These are phyloP conservation scores for Rhizopogon vinicolor DNA, from an alignment of 768 basidiomycete genomes.

Conservation along the genomic window DNA sequence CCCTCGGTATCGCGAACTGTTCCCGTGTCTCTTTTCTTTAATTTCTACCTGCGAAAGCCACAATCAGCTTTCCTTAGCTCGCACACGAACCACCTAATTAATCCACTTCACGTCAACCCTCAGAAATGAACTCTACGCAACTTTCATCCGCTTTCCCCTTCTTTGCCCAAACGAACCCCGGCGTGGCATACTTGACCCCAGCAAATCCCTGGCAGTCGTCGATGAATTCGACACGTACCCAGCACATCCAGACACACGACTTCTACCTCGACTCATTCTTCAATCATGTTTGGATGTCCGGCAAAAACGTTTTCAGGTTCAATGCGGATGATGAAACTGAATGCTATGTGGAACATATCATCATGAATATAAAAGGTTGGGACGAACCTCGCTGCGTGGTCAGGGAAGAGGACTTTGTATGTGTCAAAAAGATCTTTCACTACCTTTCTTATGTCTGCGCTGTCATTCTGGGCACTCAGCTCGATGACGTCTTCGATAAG, in stretches of 20 bases:
- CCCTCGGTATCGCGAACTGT: not conserved
- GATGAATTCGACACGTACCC: not conserved
- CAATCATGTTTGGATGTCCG: slow-evolving; percentile 31
- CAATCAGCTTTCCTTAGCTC: not conserved
- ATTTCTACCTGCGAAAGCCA: not conserved
- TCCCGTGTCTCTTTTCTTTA: not conserved
- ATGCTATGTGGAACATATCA: slow-evolving; percentile 4
- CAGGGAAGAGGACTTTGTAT: slow-evolving; percentile 67
- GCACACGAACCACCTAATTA: no score
- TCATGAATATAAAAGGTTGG: not conserved
- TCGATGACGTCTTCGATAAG: slow-evolving; percentile 72
- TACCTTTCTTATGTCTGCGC: slow-evolving; percentile 67
- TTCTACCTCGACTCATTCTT: slow-evolving; percentile 48
- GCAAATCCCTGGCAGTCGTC: not conserved
- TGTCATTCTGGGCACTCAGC: slow-evolving; percentile 63
- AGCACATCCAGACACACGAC: slow-evolving; percentile 23
- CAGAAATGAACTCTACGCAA: not conserved
- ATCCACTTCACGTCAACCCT: not conserved
- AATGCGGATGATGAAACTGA: slow-evolving; percentile 50
- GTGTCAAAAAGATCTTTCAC: slow-evolving; percentile 70
- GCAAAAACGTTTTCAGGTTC: slow-evolving; percentile 19
- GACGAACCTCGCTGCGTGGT: slow-evolving; percentile 59
- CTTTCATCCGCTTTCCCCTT: not conserved
- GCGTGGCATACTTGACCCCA: not conserved
- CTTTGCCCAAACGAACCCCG: not conserved